Evolutionary conservation across 2,329 filamentous ascomycete genomes (phyloP), one percentile per base, ranked within the genome.

Genomic region (Xylariaceae sp.): DNA sequence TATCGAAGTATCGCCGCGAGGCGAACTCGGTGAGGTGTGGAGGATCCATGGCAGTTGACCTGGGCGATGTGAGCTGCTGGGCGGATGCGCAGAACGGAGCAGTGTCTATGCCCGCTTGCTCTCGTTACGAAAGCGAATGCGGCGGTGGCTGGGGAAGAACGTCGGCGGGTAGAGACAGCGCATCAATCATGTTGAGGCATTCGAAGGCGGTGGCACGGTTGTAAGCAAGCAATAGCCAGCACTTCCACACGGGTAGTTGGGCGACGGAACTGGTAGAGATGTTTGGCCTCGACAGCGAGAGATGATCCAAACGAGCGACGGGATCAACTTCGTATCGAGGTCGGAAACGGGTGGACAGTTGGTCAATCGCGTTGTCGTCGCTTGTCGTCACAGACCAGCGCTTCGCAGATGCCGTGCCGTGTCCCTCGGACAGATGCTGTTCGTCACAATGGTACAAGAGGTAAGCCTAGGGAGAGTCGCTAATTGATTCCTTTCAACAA

Each of bases 11-110:
- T 53, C 77, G 77, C 64, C 78, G 72, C 36, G 81, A 85, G 50
- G 79, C 81, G 66, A 85, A 85, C 63, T 85, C 81, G 49, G 80
- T 82, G 50, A 81, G 72, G 53, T 83, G 80, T 55, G 75, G 72
- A 58, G 77, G 78, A 53, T 83, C 80, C 79, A 83, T 82, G 59
- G 64, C 64, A 62, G 57, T 52, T 51, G 47, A 22, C n/a, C 38
- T 27, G 41, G 22, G 40, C 22, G 16, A n/a, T 17, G 38, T 40
- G 41, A n/a, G n/a, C n/a, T n/a, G n/a, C n/a, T n/a, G n/a, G n/a
- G n/a, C n/a, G n/a, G n/a, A n/a, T n/a, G 42, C 33, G 46, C 48
- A 42, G 36, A 48, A 53, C 54, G 50, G 55, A 56, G 55, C 55
- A 52, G 54, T 43, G 41, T 41, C 42, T 50, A 42, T 50, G 51